phyloP scores from a whole-genome alignment of 1,284 basidiomycete species.

The Mycena sp. region DNA sequence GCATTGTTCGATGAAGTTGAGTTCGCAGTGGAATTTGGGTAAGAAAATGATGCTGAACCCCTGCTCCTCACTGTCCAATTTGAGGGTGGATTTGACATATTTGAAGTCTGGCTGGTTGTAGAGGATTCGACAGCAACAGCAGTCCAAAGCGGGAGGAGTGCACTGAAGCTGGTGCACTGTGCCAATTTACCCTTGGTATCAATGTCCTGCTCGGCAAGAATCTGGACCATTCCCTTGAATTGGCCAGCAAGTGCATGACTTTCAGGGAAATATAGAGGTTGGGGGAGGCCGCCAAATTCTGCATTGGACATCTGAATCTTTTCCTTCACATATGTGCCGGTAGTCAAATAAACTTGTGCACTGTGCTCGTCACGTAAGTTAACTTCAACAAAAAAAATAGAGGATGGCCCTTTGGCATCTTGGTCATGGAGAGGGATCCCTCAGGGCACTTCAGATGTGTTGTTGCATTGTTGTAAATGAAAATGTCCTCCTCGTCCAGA shows the following conservation, averaged over 20 bases:
- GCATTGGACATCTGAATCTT: constrained; percentile 28
- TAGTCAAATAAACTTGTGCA: too few relatives aligned
- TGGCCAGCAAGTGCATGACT: constrained; percentile 27
- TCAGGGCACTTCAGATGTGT: too few relatives aligned
- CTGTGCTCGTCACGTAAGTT: too few relatives aligned
- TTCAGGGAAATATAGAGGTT: constrained; percentile 33
- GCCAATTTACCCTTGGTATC: constrained; percentile 1
- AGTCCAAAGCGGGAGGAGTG: constrained; percentile 1
- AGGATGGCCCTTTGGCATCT: too few relatives aligned
- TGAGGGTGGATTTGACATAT: constrained; percentile 27
- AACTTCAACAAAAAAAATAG: too few relatives aligned
- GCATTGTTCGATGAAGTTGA: constrained; percentile 30
- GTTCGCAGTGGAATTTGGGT: constrained; percentile 37
- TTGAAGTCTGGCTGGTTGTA: constrained; percentile 38
- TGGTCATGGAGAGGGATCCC: too few relatives aligned
- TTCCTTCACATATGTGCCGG: too few relatives aligned
- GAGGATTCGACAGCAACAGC: constrained; percentile 34
- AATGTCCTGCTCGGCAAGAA: constrained; percentile 35
- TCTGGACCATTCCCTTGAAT: constrained; percentile 43
- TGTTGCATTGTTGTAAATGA: too few relatives aligned
- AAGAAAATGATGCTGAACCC: constrained; percentile 33
- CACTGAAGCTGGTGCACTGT: constrained; percentile 37
- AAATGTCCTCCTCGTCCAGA: too few relatives aligned
- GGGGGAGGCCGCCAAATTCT: constrained; percentile 27
- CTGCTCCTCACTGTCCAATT: constrained; percentile 15